Conservation (phyloP, 1,139 yeast genomes). For the Chernovozyma aurita region DNA sequence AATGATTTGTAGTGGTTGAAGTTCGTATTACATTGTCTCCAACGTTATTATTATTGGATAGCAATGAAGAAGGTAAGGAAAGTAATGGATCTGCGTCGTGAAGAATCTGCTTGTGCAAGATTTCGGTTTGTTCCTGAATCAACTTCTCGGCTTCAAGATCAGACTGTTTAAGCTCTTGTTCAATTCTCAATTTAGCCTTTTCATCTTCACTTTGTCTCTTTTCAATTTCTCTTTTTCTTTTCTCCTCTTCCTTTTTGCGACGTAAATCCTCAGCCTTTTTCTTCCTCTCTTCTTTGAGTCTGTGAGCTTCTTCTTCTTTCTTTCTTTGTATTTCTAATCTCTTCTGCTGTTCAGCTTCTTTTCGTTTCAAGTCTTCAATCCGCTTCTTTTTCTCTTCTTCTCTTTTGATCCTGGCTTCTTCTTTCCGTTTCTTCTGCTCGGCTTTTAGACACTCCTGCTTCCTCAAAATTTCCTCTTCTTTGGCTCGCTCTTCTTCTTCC, state of each 20-base stretch:
- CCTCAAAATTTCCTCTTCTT: slow-evolving; percentile 30
- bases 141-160: slow-evolving; percentile 31
- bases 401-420: slow-evolving; percentile 45
- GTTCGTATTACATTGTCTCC: too few species aligned
- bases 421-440: slow-evolving; percentile 42
- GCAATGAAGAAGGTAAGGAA: too few species aligned
- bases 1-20: slow-evolving; percentile 20
- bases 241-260: slow-evolving; percentile 41
- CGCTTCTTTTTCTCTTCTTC: slow-evolving; percentile 51
- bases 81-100: slow-evolving; percentile 1
- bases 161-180: slow-evolving; percentile 29
- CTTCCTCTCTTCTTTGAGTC: slow-evolving; percentile 39
- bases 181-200: not conserved
- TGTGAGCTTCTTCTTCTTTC: slow-evolving; percentile 43
- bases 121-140: slow-evolving; percentile 24
- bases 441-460: slow-evolving; percentile 38
- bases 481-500: slow-evolving; percentile 49
- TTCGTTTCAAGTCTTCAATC: slow-evolving; percentile 35
- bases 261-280: slow-evolving; percentile 42
- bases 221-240: slow-evolving; percentile 38
- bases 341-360: slow-evolving; percentile 44
- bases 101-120: slow-evolving; percentile 5
- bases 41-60: too few species aligned
- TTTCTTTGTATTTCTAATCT: slow-evolving; percentile 45
- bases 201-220: slow-evolving; percentile 16